These are phyloP conservation scores for Yarrowia sp. DNA, from an alignment of 805 yeast species.

Conservation along the genomic window DNA sequence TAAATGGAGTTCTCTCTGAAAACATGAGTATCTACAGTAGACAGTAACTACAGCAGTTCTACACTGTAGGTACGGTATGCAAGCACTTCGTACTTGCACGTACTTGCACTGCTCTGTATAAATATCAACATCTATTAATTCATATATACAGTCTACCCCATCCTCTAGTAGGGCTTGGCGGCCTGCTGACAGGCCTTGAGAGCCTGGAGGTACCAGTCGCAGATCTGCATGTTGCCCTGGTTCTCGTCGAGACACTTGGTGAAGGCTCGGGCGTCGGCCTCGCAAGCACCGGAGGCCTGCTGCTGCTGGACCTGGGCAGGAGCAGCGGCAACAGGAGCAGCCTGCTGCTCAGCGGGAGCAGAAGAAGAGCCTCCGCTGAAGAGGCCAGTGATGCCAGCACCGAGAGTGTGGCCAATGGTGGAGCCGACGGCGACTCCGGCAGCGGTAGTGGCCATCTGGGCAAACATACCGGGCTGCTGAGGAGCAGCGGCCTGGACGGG, in stretches of 20 bases:
- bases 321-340: constrained; percentile 43
- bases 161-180: constrained; percentile 63
- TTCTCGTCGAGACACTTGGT: constrained; percentile 94
- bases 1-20: too few relatives aligned
- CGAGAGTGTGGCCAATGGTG: constrained; percentile 92
- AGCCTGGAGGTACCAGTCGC: constrained; percentile 96
- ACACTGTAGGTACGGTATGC: too few relatives aligned
- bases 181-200: constrained; percentile 97
- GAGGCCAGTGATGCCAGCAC: constrained; percentile 88
- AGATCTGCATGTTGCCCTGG: constrained; percentile 92
- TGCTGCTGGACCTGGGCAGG: constrained; percentile 39
- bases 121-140: constrained; percentile 6
- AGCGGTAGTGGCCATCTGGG: constrained; percentile 98
- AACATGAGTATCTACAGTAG: too few relatives aligned
- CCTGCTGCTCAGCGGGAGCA: constrained; percentile 48
- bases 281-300: constrained; percentile 59
- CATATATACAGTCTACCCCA: background rate
- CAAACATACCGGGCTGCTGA: constrained; percentile 76
- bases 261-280: constrained; percentile 88
- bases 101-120: too few relatives aligned
- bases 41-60: too few relatives aligned
- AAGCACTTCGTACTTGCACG: too few relatives aligned
- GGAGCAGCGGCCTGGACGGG: constrained; percentile 45
- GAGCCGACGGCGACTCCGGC: constrained; percentile 99
- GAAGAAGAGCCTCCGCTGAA: constrained; percentile 71